phyloP scores from a whole-genome alignment of 768 basidiomycete genomes.

The Coprinopsis sp. region DNA sequence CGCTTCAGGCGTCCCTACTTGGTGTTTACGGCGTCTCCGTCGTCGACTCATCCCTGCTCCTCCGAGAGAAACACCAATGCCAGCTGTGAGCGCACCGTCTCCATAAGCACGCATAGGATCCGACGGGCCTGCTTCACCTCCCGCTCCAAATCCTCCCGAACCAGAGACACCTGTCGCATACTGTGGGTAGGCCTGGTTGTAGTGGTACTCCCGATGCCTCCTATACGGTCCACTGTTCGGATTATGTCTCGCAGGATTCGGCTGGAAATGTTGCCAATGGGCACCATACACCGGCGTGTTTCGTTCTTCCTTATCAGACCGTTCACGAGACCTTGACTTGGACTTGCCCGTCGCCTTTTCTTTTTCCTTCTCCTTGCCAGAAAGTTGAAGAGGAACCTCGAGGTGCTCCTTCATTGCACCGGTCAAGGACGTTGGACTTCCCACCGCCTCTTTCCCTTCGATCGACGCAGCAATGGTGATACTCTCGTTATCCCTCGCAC shows the following conservation, averaged over 20 bases:
- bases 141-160: background rate
- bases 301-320: background rate
- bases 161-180: constrained; percentile 1
- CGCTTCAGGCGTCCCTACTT: constrained; percentile 18
- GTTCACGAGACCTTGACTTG: background rate
- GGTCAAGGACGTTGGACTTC: background rate
- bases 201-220: constrained; percentile 8
- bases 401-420: background rate
- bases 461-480: background rate
- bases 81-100: too few species aligned
- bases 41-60: background rate
- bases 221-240: constrained; percentile 7
- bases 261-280: constrained; percentile 10
- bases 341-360: background rate
- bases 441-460: background rate
- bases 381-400: background rate
- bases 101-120: too few species aligned
- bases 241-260: constrained; percentile 6
- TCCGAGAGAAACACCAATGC: too few species aligned
- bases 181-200: constrained; percentile 8
- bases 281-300: background rate
- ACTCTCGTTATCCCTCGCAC: background rate
- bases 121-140: background rate
- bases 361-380: background rate
- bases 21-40: constrained; percentile 6